Conservation (phyloP, 306 rosid species). For the Acacia confusa region DNA sequence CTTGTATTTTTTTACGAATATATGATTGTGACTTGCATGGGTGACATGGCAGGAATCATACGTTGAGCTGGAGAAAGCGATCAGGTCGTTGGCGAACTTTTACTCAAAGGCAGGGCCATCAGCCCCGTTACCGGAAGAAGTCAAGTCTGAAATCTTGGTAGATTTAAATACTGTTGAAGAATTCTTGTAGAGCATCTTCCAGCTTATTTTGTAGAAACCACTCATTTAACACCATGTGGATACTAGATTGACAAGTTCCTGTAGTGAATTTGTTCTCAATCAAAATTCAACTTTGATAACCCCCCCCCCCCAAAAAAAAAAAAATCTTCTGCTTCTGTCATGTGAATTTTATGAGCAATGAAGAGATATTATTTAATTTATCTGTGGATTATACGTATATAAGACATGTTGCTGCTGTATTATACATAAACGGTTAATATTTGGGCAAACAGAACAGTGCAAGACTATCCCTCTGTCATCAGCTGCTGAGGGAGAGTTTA, state of each 20-base stretch:
- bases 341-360: not conserved
- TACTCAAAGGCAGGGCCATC: slow-evolving; percentile 93
- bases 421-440: not conserved
- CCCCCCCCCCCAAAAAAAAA: not conserved
- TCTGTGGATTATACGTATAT: not conserved
- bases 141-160: slow-evolving; percentile 70
- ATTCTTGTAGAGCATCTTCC: slow-evolving; percentile 42
- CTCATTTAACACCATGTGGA: not conserved
- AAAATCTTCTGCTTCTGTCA: not conserved
- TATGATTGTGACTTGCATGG: slow-evolving; percentile 31
- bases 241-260: slow-evolving; percentile 12
- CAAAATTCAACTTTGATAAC: not conserved
- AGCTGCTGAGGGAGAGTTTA: not conserved
- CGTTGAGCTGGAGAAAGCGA: slow-evolving; percentile 68
- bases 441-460: not conserved
- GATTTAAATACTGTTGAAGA: slow-evolving; percentile 70
- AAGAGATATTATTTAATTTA: not conserved
- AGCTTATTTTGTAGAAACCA: not conserved
- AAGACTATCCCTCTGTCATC: not conserved
- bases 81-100: slow-evolving; percentile 79
- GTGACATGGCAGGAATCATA: slow-evolving; percentile 75
- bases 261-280: not conserved
- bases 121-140: slow-evolving; percentile 63
- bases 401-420: not conserved
- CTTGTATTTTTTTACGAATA: not conserved